phyloP scores from a whole-genome alignment of 2,329 filamentous ascomycete species.

The Claviceps pazoutovae region DNA sequence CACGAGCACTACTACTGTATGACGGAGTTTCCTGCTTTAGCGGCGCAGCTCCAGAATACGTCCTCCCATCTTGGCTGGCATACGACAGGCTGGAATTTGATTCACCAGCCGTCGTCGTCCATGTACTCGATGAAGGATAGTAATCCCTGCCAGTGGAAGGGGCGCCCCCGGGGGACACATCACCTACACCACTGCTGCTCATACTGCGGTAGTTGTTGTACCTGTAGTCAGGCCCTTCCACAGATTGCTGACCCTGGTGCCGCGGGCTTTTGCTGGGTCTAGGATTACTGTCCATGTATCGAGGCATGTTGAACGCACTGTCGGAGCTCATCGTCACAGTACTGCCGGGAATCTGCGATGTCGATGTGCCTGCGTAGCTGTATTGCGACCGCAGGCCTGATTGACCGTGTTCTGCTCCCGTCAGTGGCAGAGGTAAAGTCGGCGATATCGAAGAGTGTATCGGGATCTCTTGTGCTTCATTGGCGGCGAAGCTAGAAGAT shows the following conservation, averaged over 20 bases:
- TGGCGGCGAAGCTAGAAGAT: constrained; percentile 29
- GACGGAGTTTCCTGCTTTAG: constrained; percentile 24
- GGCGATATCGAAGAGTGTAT: constrained; percentile 38
- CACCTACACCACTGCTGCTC: constrained; percentile 15
- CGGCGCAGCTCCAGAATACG: constrained; percentile 13
- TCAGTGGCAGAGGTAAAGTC: constrained; percentile 37
- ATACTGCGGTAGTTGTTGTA: constrained; percentile 32
- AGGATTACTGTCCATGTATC: constrained; percentile 40
- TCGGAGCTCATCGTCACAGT: constrained; percentile 24
- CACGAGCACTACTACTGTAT: constrained; percentile 25
- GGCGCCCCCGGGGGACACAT: constrained; percentile 18
- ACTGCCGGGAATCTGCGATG: constrained; percentile 34
- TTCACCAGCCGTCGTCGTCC: constrained; percentile 38
- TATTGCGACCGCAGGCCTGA: constrained; percentile 39
- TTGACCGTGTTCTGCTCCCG: constrained; percentile 32
- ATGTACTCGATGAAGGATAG: constrained; percentile 36
- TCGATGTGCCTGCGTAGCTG: constrained; percentile 37
- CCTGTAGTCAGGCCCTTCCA: constrained; percentile 42
- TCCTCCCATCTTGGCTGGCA: constrained; percentile 24
- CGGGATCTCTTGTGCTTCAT: constrained; percentile 40
- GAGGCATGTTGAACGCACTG: constrained; percentile 36
- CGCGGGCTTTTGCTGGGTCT: constrained; percentile 44
- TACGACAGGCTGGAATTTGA: constrained; percentile 30
- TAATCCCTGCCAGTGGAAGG: constrained; percentile 32
- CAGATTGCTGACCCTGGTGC: constrained; percentile 38